Conservation (phyloP, 148 eudicot genomes). For the Amaranthus palmeri region DNA sequence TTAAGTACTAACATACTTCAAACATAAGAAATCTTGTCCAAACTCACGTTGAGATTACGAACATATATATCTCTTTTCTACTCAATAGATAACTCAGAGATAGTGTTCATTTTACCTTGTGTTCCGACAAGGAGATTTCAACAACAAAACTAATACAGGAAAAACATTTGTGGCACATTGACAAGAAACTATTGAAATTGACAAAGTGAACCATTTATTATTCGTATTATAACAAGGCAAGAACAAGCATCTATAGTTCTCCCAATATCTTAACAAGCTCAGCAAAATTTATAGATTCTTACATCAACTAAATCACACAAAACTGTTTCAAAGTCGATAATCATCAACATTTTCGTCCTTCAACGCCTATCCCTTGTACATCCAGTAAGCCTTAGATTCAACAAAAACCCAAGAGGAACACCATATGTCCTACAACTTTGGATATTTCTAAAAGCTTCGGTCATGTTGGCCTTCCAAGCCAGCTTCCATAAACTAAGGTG, state of each 20-base stretch:
- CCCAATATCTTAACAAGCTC: not conserved
- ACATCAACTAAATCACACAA: not conserved
- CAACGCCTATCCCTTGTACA: not conserved
- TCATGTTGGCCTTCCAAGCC: too few relatives aligned
- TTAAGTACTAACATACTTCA: not conserved
- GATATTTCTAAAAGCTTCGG: too few relatives aligned
- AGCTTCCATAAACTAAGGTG: too few relatives aligned
- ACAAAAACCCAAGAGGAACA: not conserved
- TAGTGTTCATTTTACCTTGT: not conserved
- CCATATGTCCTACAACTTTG: not conserved
- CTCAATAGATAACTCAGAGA: not conserved
- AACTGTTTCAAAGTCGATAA: not conserved
- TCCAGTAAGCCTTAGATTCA: not conserved
- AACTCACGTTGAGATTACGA: not conserved
- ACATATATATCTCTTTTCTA: not conserved
- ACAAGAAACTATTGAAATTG: not conserved
- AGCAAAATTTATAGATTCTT: not conserved
- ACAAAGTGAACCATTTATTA: not conserved
- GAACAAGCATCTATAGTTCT: not conserved
- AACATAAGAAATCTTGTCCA: conserved; percentile 1
- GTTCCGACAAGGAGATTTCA: not conserved
- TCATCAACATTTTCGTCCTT: not conserved
- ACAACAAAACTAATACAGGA: not conserved
- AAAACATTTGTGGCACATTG: not conserved
- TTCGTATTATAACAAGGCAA: not conserved